These are phyloP conservation scores for Cucurbita moschata DNA, from an alignment of 306 rosid species.

Conservation along the genomic window DNA sequence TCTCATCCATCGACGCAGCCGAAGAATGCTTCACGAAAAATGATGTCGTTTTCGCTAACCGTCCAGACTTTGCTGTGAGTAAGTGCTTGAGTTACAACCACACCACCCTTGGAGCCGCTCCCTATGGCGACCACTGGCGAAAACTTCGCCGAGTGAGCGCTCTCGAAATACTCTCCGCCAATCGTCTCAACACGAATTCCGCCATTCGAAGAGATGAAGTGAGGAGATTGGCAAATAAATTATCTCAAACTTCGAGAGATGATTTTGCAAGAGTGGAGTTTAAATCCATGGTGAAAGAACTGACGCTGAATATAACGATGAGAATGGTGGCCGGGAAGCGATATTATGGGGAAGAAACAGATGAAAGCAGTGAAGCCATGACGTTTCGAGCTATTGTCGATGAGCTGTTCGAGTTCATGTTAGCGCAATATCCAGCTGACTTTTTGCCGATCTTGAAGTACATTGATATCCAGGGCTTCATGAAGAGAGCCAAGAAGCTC, in stretches of 20 bases:
- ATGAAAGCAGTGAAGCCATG: constrained; percentile 10
- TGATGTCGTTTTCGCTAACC: constrained; percentile 17
- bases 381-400: constrained; percentile 20
- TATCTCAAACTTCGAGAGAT: neutral
- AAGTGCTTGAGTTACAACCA: constrained; percentile 21
- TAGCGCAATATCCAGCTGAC: constrained; percentile 3
- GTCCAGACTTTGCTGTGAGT: neutral
- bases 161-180: constrained; percentile 26
- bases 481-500: constrained; percentile 6
- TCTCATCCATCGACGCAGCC: constrained; percentile 4
- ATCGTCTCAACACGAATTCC: constrained; percentile 4
- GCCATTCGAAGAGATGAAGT: constrained; percentile 25
- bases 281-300: constrained; percentile 15
- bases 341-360: constrained; percentile 17
- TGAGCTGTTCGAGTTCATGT: constrained; percentile 11
- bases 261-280: constrained; percentile 21
- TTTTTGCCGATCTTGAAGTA: constrained; percentile 8
- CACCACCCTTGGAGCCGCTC: constrained; percentile 5
- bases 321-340: constrained; percentile 49
- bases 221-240: constrained; percentile 8
- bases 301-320: constrained; percentile 34
- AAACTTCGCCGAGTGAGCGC: constrained; percentile 42
- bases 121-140: constrained; percentile 57
- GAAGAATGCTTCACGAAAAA: neutral
- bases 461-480: neutral